phyloP scores from a whole-genome alignment of 1,284 basidiomycete species.

The Athelia psychrophila region DNA sequence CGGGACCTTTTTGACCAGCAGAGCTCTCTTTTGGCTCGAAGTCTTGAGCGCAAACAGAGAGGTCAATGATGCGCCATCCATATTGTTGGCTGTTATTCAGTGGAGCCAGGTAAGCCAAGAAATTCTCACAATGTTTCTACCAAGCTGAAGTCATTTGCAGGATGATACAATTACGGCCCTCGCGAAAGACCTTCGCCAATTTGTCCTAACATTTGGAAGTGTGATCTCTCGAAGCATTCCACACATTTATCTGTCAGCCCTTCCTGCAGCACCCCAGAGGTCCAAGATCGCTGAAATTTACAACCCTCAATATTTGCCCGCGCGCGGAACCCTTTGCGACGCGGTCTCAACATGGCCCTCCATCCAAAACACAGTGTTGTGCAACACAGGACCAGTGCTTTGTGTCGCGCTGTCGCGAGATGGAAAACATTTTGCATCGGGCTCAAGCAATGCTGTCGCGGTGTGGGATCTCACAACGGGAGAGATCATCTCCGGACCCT shows the following conservation, averaged over 20 bases:
- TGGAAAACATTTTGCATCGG: too few species aligned
- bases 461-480: too few species aligned
- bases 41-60: slow-evolving; percentile 8
- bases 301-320: too few species aligned
- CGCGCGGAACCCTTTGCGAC: background rate
- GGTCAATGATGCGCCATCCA: background rate
- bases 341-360: background rate
- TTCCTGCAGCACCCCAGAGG: background rate
- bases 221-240: background rate
- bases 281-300: background rate
- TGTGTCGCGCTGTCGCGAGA: too few species aligned
- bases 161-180: background rate
- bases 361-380: background rate
- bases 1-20: slow-evolving; percentile 4
- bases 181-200: background rate
- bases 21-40: slow-evolving; percentile 15
- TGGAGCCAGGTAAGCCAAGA: background rate
- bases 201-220: background rate
- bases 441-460: too few species aligned
- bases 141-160: too few species aligned
- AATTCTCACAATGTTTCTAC: too few species aligned
- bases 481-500: too few species aligned
- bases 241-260: background rate
- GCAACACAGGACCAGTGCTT: too few species aligned
- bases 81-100: background rate